Evolutionary conservation across 306 rosid genomes (phyloP).

Genomic region (Quercus aquifolioides): DNA sequence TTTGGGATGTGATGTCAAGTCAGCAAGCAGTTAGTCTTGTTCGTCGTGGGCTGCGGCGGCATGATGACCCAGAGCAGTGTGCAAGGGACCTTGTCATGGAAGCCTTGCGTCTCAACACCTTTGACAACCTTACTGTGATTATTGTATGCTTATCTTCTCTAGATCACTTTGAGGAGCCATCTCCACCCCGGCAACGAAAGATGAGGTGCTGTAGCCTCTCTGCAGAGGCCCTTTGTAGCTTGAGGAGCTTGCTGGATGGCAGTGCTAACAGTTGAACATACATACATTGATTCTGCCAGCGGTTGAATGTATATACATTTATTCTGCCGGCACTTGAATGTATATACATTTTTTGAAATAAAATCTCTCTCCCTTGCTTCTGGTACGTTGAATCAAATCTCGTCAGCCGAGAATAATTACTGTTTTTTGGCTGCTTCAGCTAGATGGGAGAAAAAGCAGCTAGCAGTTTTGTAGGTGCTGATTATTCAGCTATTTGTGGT

Average conservation of each 20-base stretch:
- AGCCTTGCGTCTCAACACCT: constrained; percentile 74
- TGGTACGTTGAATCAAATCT: not conserved
- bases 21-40: constrained; percentile 84
- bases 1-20: constrained; percentile 93
- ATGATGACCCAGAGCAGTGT: constrained; percentile 71
- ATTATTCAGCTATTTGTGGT: not conserved
- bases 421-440: constrained; percentile 67
- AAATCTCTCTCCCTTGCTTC: constrained; percentile 13
- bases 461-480: constrained; percentile 49
- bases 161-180: constrained; percentile 34
- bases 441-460: constrained; percentile 47
- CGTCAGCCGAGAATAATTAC: not conserved
- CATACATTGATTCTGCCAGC: not conserved
- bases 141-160: constrained; percentile 64
- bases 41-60: constrained; percentile 68
- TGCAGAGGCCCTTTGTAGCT: constrained; percentile 82
- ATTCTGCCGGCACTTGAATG: constrained; percentile 4
- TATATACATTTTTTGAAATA: constrained; percentile 14
- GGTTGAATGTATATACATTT: constrained; percentile 12
- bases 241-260: constrained; percentile 79
- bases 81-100: constrained; percentile 86
- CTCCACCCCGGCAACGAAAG: constrained; percentile 53
- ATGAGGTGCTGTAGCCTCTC: constrained; percentile 82
- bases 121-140: constrained; percentile 83
- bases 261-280: constrained; percentile 45